Conservation (phyloP, 208 protist genomes). For the Wallacemonas sp. region DNA sequence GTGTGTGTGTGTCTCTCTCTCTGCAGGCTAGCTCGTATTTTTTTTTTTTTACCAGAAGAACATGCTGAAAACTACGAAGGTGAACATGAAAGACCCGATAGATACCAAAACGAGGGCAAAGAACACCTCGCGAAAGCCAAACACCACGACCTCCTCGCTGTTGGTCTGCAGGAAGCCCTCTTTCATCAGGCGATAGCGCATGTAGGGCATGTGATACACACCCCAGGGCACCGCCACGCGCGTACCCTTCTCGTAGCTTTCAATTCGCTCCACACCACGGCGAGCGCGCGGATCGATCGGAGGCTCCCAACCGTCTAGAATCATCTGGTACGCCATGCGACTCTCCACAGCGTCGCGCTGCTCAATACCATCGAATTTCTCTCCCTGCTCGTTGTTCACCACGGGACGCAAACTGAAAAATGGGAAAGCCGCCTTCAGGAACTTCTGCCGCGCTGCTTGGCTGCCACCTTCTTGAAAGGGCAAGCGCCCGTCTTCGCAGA, state of each 20-base stretch:
- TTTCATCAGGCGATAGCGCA: slow-evolving; percentile 66
- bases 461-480: slow-evolving; percentile 59
- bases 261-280: slow-evolving; percentile 75
- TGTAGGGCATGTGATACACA: slow-evolving; percentile 87
- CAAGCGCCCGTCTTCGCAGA: slow-evolving; percentile 84
- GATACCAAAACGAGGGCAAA: slow-evolving; percentile 28
- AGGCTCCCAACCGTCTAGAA: slow-evolving; percentile 66
- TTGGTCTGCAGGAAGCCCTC: slow-evolving; percentile 55
- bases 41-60: slow-evolving; percentile 30
- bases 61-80: slow-evolving; percentile 35
- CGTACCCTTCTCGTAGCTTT: slow-evolving; percentile 62
- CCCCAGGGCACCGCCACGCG: slow-evolving; percentile 72
- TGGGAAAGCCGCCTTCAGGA: slow-evolving; percentile 55
- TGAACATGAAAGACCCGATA: slow-evolving; percentile 33
- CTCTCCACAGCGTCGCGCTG: slow-evolving; percentile 76
- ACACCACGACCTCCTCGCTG: slow-evolving; percentile 62
- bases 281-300: slow-evolving; percentile 80
- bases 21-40: no score
- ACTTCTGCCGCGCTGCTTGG: slow-evolving; percentile 32
- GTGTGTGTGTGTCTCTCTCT: no score
- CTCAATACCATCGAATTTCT: slow-evolving; percentile 80
- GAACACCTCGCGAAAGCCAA: slow-evolving; percentile 59
- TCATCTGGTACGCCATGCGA: slow-evolving; percentile 87
- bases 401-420: slow-evolving; percentile 72
- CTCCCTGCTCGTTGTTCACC: slow-evolving; percentile 31